Percentiles rank a stretch among this genome's conserved stretches.
These are phyloP conservation scores for Penicillium longicatenatum DNA, from an alignment of 495 filamentous ascomycete genomes.

Conservation along the genomic window DNA sequence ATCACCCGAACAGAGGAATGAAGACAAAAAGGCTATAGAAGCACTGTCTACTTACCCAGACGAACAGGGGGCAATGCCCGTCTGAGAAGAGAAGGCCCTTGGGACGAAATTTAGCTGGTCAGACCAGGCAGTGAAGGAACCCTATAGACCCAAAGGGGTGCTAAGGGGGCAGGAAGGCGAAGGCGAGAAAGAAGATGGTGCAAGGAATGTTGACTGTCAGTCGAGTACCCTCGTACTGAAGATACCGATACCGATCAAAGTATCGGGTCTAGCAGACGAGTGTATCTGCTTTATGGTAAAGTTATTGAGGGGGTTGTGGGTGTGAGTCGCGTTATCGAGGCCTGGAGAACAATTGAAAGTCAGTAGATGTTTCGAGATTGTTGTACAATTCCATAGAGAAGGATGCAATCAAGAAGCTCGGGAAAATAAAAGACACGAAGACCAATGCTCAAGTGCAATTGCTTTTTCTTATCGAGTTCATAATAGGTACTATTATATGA, in stretches of 20 bases:
- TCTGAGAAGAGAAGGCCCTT: constrained; percentile 95
- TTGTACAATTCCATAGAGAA: background rate
- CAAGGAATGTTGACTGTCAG: constrained; percentile 82
- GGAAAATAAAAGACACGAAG: background rate
- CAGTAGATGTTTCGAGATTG: constrained; percentile 1
- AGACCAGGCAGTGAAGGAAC: constrained; percentile 58
- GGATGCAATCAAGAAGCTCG: constrained; percentile 1
- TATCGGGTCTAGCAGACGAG: constrained; percentile 94
- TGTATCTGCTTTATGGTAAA: constrained; percentile 60
- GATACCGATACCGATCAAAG: constrained; percentile 85
- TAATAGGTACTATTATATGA: background rate
- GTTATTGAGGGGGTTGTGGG: constrained; percentile 15
- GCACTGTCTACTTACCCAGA: constrained; percentile 76
- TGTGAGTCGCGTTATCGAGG: constrained; percentile 79
- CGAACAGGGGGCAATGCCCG: constrained; percentile 81
- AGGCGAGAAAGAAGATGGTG: constrained; percentile 71
- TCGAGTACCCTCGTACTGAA: constrained; percentile 66
- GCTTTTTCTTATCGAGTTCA: background rate
- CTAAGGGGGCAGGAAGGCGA: constrained; percentile 89
- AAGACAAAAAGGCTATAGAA: constrained; percentile 52
- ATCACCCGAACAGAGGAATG: constrained; percentile 27
- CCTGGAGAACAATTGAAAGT: constrained; percentile 48
- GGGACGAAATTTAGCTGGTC: constrained; percentile 54
- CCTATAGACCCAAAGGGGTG: constrained; percentile 49
- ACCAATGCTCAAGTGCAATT: background rate